A percentile compares a stretch with the other conserved stretches of the same genome.
These are phyloP conservation scores for Zygoascus ofunaensis DNA, from an alignment of 805 yeast genomes.

Conservation along the genomic window DNA sequence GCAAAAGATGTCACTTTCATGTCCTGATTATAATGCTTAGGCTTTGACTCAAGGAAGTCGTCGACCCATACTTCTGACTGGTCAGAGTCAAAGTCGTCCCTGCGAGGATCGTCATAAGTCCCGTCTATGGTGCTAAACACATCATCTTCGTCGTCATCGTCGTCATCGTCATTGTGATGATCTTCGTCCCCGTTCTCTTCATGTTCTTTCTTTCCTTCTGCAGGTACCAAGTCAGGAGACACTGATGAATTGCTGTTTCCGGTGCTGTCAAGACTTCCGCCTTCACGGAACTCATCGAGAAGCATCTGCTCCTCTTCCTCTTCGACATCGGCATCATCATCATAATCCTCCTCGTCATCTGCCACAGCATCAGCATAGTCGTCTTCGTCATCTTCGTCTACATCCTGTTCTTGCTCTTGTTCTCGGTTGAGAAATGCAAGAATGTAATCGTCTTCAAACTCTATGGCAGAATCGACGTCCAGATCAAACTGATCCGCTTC, in stretches of 20 bases:
- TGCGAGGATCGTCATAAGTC: background rate
- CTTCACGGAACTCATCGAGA: constrained; percentile 19
- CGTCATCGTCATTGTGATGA: constrained; percentile 22
- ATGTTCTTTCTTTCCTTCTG: background rate
- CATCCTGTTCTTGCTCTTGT: background rate
- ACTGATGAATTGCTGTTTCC: background rate
- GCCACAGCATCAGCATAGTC: constrained; percentile 27
- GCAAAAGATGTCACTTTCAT: constrained; percentile 6
- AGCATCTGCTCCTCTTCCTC: constrained; percentile 34
- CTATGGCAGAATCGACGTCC: constrained; percentile 34
- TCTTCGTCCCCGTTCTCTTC: constrained; percentile 2
- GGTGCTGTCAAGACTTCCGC: background rate
- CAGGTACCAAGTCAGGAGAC: background rate
- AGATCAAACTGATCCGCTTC: background rate
- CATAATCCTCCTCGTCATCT: constrained; percentile 35
- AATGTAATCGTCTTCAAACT: constrained; percentile 39
- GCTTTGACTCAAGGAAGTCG: constrained; percentile 20
- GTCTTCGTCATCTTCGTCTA: constrained; percentile 15
- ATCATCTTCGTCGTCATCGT: constrained; percentile 24
- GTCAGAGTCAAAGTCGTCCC: constrained; percentile 13
- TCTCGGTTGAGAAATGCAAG: constrained; percentile 30
- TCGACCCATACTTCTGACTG: constrained; percentile 17
- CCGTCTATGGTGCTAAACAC: background rate
- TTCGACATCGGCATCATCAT: constrained; percentile 28
- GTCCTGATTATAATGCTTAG: constrained; percentile 10